phyloP scores from a whole-genome alignment of 805 yeast genomes.

The Candida verbasci region DNA sequence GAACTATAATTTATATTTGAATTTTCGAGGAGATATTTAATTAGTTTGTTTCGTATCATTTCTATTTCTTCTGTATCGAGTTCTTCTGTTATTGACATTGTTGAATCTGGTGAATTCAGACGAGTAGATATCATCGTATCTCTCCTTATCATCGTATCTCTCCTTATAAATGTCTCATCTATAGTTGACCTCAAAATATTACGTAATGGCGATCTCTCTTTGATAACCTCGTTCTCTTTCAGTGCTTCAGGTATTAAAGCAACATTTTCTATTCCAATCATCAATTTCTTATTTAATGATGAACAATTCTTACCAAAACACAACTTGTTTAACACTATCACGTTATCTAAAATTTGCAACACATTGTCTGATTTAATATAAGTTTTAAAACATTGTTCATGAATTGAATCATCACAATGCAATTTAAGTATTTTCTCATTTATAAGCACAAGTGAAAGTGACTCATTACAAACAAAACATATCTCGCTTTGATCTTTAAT shows the following conservation, averaged over 20 bases:
- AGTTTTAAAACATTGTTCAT: conserved; percentile 53
- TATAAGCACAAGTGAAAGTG: conserved; percentile 39
- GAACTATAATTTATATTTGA: conserved; percentile 19
- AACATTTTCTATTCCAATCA: conserved; percentile 1
- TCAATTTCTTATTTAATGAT: conserved; percentile 3
- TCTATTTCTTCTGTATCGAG: conserved; percentile 18
- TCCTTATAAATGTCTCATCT: background rate
- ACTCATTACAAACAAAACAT: conserved; percentile 53
- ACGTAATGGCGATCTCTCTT: conserved; percentile 2
- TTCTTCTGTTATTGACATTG: conserved; percentile 14
- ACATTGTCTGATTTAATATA: conserved; percentile 1
- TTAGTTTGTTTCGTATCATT: conserved; percentile 22
- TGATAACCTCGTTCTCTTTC: background rate
- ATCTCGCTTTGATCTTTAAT: conserved; percentile 3
- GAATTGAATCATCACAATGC: conserved; percentile 52
- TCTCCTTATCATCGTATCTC: background rate
- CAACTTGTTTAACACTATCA: background rate
- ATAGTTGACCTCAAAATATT: conserved; percentile 6
- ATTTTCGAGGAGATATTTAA: conserved; percentile 22
- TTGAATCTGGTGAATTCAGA: conserved; percentile 18
- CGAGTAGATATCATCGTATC: conserved; percentile 6
- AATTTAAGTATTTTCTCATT: conserved; percentile 46
- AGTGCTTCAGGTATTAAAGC: background rate
- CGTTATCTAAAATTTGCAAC: background rate
- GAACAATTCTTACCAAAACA: conserved; percentile 6